Conservation (phyloP, 2,329 filamentous ascomycete species). For the Ascomycota sp. region DNA sequence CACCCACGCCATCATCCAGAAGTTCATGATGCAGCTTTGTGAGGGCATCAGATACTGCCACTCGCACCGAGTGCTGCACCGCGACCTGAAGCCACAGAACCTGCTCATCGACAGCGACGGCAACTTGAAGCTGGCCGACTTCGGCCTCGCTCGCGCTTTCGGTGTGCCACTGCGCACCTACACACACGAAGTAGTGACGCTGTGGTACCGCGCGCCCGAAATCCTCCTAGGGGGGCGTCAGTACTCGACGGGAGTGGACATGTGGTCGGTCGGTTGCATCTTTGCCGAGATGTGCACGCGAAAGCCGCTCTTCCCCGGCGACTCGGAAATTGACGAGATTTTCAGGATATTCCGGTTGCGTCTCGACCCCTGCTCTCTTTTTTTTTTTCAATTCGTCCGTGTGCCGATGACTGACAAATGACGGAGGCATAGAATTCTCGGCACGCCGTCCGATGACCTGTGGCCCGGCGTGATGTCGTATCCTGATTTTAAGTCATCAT, state of each 20-base stretch:
- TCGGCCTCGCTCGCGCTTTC: constrained; percentile 74
- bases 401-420: neutral
- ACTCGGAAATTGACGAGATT: constrained; percentile 41
- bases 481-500: constrained; percentile 80
- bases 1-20: constrained; percentile 66
- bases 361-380: neutral
- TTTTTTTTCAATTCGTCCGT: neutral
- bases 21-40: constrained; percentile 79
- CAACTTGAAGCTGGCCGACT: constrained; percentile 80
- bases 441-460: constrained; percentile 60
- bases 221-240: constrained; percentile 79
- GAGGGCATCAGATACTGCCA: constrained; percentile 78
- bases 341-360: constrained; percentile 49
- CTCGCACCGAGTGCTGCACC: constrained; percentile 68
- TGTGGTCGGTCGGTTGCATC: constrained; percentile 91
- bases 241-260: constrained; percentile 86
- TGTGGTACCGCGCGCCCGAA: constrained; percentile 84
- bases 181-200: constrained; percentile 84
- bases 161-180: constrained; percentile 81
- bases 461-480: constrained; percentile 93
- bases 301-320: constrained; percentile 80
- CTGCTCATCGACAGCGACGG: constrained; percentile 69
- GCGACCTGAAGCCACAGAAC: constrained; percentile 82
- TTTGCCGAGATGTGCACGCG: constrained; percentile 94
- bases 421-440: constrained; percentile 39